phyloP scores from a whole-genome alignment of 257 asterid species.

The Leonotis leonurus region DNA sequence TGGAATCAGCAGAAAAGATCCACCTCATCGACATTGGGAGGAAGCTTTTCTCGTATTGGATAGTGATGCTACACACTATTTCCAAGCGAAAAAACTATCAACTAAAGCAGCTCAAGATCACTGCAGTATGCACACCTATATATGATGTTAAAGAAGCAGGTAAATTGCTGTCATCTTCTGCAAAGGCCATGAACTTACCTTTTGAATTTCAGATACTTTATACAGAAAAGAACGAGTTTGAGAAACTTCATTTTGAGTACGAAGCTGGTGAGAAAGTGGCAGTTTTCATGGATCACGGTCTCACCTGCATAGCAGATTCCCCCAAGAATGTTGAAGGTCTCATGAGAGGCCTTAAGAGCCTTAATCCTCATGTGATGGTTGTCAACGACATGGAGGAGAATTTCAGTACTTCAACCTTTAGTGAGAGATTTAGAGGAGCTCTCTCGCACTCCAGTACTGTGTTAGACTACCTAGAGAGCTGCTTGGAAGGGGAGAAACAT shows the following conservation, averaged over 20 bases:
- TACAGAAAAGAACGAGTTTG: conserved; percentile 16
- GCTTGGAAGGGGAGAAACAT: not conserved
- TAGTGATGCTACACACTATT: conserved; percentile 34
- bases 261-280: conserved; percentile 28
- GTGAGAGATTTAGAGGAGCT: not conserved
- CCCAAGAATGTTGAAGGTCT: not conserved
- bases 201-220: conserved; percentile 19
- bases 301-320: not conserved
- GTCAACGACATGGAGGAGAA: not conserved
- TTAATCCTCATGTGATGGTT: not conserved
- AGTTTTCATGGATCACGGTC: not conserved
- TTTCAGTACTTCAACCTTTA: not conserved
- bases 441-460: conserved; percentile 8
- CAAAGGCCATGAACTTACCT: conserved; percentile 23
- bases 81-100: conserved; percentile 5
- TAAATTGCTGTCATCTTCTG: conserved; percentile 18
- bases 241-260: conserved; percentile 13
- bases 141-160: conserved; percentile 19
- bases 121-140: conserved; percentile 26
- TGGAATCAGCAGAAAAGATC: conserved; percentile 28
- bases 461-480: conserved; percentile 22
- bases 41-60: conserved; percentile 32
- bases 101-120: conserved; percentile 31
- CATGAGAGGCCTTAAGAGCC: not conserved
- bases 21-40: conserved; percentile 35